Evolutionary conservation across 2,329 filamentous ascomycete genomes (phyloP), one percentile per base, ranked within the genome.

Genomic region (Hypomyces perniciosus): DNA sequence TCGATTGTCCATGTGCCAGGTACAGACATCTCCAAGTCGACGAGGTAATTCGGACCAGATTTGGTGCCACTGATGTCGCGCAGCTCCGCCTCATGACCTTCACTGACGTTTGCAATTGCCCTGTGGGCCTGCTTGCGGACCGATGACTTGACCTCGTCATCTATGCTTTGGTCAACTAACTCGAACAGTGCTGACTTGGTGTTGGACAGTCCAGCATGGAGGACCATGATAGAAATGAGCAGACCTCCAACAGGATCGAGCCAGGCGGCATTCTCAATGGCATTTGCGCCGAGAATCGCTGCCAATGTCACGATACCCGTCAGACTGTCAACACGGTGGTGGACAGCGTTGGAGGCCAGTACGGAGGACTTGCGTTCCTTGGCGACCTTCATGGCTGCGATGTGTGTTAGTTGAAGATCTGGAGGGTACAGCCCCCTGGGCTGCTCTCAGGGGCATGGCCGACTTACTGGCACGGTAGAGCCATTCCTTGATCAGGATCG

Each of bases 401-500:
- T 31, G 39, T 12, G 6, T 29, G 38, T 43, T 37, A 20, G 62
- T 69, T 56, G 51, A 70, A 37, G 37, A n/a, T 29, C n/a, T 37
- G 8, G 34, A 12, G 33, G 29, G 34, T 8, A 41, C 43, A 41
- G 34, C n/a, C 8, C 20, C 20, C 20, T 20, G 20, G 20, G 20
- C 20, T 37, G 37, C 13, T 29, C n/a, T 37, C 10, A 35, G 10
- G 33, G 29, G 34, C 8, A 41, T 44, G 42, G 34, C n/a, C 8
- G n/a, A 81, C 88, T 76, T 83, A 93, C 92, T 99, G 57, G 92
- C 90, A 74, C 87, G 85, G 66, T 97, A 99, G 28, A 99, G 75
- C 89, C 91, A 99, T 70, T 99, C 93, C 72, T 99, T 99, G 62
- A 97, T 75, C 28, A 90, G 69, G 51, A 99, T 93, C 2, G 90